Base-by-base conservation (phyloP, 306 rosid genomes). In the Pterocarpus santalinus region DNA sequence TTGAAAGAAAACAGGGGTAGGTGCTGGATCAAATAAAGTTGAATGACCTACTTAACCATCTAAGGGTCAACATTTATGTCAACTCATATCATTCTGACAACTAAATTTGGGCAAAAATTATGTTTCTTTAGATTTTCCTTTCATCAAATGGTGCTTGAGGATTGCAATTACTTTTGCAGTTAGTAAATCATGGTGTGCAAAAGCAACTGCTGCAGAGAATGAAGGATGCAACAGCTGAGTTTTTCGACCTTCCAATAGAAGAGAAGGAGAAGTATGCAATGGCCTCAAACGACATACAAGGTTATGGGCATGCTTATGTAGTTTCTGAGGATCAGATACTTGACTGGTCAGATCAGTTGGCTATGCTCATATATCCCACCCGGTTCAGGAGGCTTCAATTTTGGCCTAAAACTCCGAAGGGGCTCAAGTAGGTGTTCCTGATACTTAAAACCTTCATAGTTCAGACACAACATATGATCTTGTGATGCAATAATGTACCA, bases 161-260 rank as follows among this genome's bases (percentile, higher is more conserved):
- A 7, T 65, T 57, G 44, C 47, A 75, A n/a, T 28, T 16, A 56
- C 39, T 9, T 44, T 8, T 51, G 62, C 73, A 89, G 88, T 64
- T 87, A 60, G 84, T 85, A 1, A 87, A 87, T 64, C 90, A 89
- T 63, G 87, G 85, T 5, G 82, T 81, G 38, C 41, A 64, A 75
- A 81, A 74, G 32, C 72, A 81, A 32, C 65, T 87, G 61, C 1
- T 83, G 63, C 65, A 79, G 46, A 72, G 15, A 13, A 83, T 83
- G 89, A 85, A 52, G 75, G 83, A 87, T 34, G 81, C 46, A 47
- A 30, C 82, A 47, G 6, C 28, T 5, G 60, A 82, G 62, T 85
- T 87, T 85, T 84, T 90, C 46, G 53, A 74, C 17, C 93, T 87
- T 71, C 82, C 92, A 13, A 32, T 83, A 64, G 83, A 85, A 80